Percentiles rank a stretch among this genome's conserved stretches.
These are phyloP conservation scores for Saturnispora besseyi DNA, from an alignment of 805 yeast species.

Conservation along the genomic window DNA sequence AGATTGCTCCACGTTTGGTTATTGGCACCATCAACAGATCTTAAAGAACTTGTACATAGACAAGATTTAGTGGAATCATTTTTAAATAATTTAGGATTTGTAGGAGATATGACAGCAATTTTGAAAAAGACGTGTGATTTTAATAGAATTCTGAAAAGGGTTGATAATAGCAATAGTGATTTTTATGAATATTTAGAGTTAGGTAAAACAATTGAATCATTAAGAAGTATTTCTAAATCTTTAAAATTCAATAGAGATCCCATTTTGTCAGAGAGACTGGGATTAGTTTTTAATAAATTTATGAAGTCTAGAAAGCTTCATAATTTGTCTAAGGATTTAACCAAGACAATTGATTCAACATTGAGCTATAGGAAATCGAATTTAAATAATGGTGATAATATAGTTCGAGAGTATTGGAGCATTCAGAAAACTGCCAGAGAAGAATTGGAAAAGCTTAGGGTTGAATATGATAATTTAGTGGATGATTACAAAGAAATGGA, in stretches of 20 bases:
- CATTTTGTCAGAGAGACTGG: constrained; percentile 8
- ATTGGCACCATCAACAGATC: constrained; percentile 63
- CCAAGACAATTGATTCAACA: constrained; percentile 18
- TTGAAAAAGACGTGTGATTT: constrained; percentile 47
- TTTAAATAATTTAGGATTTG: constrained; percentile 21
- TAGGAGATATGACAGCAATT: constrained; percentile 27
- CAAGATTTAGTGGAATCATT: constrained; percentile 44
- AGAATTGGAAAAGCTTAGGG: constrained; percentile 14
- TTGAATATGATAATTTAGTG: constrained; percentile 16
- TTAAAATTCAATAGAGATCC: constrained; percentile 8
- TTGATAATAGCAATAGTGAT: constrained; percentile 33
- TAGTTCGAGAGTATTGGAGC: constrained; percentile 21
- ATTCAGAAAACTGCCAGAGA: constrained; percentile 18
- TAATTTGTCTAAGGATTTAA: constrained; percentile 24
- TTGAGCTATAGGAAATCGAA: constrained; percentile 14
- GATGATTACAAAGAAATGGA: constrained; percentile 3
- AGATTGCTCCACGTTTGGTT: constrained; percentile 77
- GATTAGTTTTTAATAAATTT: constrained; percentile 19
- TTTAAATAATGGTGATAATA: constrained; percentile 19
- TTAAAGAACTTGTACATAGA: constrained; percentile 45
- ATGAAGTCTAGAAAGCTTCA: constrained; percentile 10
- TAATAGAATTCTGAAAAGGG: constrained; percentile 48
- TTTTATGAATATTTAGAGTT: constrained; percentile 24
- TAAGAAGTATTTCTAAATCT: constrained; percentile 25
- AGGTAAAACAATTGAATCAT: constrained; percentile 19